A percentile compares a stretch with the other conserved stretches of the same genome.
phyloP scores from a whole-genome alignment of 2,329 filamentous ascomycete species.

The Fusarium papillatum region DNA sequence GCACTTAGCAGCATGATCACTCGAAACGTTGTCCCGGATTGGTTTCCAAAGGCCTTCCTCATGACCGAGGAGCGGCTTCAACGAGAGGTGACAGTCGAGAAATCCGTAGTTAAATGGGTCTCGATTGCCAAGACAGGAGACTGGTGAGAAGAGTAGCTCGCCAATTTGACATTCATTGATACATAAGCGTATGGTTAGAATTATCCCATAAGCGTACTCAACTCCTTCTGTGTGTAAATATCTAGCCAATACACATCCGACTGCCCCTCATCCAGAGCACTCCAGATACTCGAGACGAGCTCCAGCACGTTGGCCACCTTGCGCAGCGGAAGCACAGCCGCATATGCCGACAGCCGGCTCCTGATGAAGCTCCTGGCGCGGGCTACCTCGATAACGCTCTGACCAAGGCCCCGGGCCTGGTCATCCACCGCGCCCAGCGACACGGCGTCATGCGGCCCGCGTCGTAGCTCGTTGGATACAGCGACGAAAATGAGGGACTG shows the following conservation, averaged over 20 bases:
- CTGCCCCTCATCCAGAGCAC: constrained; percentile 21
- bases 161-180: not conserved
- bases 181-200: not conserved
- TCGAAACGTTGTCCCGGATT: constrained; percentile 37
- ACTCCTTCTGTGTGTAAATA: constrained; percentile 17
- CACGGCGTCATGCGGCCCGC: not conserved
- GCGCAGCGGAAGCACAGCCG: constrained; percentile 15
- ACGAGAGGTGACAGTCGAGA: not conserved
- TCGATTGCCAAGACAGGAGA: not conserved
- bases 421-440: not conserved
- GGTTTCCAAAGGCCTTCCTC: constrained; percentile 31
- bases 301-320: constrained; percentile 22
- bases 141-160: not conserved
- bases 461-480: constrained; percentile 26
- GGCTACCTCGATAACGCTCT: constrained; percentile 20
- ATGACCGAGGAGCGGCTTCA: constrained; percentile 19
- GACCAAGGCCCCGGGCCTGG: not conserved
- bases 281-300: constrained; percentile 26
- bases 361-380: constrained; percentile 23
- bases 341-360: constrained; percentile 23
- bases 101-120: not conserved
- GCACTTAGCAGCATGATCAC: constrained; percentile 49
- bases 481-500: constrained; percentile 19
- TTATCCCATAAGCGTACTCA: constrained; percentile 31
- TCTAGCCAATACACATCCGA: constrained; percentile 36